Evolutionary conservation across 1,284 basidiomycete species (phyloP), one percentile per base, ranked within the genome.

Genomic region (Grifola frondosa): DNA sequence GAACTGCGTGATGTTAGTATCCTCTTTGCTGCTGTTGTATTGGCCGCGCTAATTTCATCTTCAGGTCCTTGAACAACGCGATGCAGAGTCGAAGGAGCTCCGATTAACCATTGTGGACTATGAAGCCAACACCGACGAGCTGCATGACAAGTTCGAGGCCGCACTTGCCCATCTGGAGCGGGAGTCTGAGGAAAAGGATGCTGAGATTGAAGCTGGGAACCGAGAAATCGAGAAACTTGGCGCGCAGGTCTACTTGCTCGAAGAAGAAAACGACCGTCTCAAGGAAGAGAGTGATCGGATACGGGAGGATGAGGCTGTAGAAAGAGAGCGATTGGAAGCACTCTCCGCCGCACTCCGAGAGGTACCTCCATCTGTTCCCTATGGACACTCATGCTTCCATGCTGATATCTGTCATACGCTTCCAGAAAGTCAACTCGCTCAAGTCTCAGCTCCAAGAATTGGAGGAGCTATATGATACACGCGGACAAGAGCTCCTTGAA

Each of bases 321-420:
- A 91, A 58, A 75, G 81, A 37, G 80, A 86, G 40, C 73, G 86
- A 34, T 73, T 91, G 6, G 86, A 91, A 52, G 82, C 79, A 16
- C 68, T 93, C 5, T 70, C 81, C 24, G 67, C 72, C 13, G 86
- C 86, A 3, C 74, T 94, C 33, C 94, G 94, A 64, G 88, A 93
- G 63, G 91, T 86, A 37, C 29, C 45, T 34, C 30, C 28, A 44
- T 26, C n/a, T 23, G 12, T 22, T 26, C 20, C 23, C 15, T 16
- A 15, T 37, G 16, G 12, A 19, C 7, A 23, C 22, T 8, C 12
- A 11, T n/a, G 19, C 20, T 38, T n/a, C n/a, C 9, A 8, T 24
- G 15, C n/a, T 33, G 5, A 42, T 16, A 23, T 23, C 23, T 21
- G 8, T 11, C 20, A 16, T 30, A 3, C 17, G 36, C 25, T 54